Evolutionary conservation across 1,139 yeast genomes (phyloP), one percentile per base, ranked within the genome.

Genomic region (Saccharomycopsis phalli): DNA sequence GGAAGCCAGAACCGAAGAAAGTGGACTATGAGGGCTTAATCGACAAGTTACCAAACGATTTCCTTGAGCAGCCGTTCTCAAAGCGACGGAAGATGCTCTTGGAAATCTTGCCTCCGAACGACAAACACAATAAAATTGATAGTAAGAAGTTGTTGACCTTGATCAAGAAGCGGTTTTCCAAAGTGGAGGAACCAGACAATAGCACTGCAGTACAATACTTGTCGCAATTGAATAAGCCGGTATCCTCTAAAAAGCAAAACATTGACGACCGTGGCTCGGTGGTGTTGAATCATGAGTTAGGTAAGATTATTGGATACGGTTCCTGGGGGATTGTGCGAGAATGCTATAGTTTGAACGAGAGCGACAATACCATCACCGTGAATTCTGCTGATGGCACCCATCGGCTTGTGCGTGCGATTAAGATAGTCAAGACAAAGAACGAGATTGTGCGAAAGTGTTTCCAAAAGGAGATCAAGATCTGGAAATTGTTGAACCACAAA

Each of bases 241-340:
- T 38, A 13, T 23, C 38, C 16, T 20, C 35, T 8, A 37, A 44
- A 11, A 47, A 43, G 18, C 41, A 37, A 3, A 46, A 47, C 49
- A 65, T 65, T 1, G 81, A 77, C 51, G 82, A 76, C 48, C 68
- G 69, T 46, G 88, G 86, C 0, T 76, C 80, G 4, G 52, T 66
- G 8, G 71, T 81, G 0, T 53, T 79, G 63, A 74, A 69, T 8
- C 75, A 78, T 60, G 71, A 63, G 31, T 55, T 81, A 31, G 95
- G 94, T 0, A 76, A 75, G 50, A 71, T 81, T n/a, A 78, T 87
- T 48, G 95, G 95, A 1, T 75, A 74, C 54, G 97, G 97, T 7
- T 94, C 95, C 0, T 87, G 93, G 81, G 94, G 95, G 3, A 73
- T 81, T 26, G 81, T 88, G n/a, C 65, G 94, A 46, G 93, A 82